phyloP scores from a whole-genome alignment of 2,329 filamentous ascomycete species.

The Zymoseptoria brevis region DNA sequence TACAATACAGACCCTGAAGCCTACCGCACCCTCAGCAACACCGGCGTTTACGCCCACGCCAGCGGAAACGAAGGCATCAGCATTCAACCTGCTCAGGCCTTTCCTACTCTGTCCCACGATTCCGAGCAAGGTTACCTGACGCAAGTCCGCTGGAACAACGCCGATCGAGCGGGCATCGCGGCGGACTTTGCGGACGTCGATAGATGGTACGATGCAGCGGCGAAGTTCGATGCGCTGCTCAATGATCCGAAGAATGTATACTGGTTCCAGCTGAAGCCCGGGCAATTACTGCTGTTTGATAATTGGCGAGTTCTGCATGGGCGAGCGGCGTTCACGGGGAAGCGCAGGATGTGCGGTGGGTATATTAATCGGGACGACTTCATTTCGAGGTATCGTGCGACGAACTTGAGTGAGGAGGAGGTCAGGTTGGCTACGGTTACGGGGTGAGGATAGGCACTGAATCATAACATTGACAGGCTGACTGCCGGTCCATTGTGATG shows the following conservation, averaged over 20 bases:
- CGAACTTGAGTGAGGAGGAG: conserved; percentile 47
- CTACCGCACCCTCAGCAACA: conserved; percentile 50
- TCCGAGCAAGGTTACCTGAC: conserved; percentile 38
- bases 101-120: conserved; percentile 64
- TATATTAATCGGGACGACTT: conserved; percentile 82
- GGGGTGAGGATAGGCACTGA: conserved; percentile 13
- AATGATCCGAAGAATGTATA: conserved; percentile 59
- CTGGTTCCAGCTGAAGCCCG: conserved; percentile 74
- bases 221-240: conserved; percentile 62
- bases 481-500: no score
- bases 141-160: conserved; percentile 87
- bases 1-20: conserved; percentile 45
- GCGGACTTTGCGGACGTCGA: conserved; percentile 38
- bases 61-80: conserved; percentile 79
- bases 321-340: conserved; percentile 71
- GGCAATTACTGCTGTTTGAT: conserved; percentile 76
- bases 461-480: no score
- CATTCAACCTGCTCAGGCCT: conserved; percentile 62
- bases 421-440: conserved; percentile 26
- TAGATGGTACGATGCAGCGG: conserved; percentile 72
- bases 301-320: conserved; percentile 95
- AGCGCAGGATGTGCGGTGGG: conserved; percentile 79
- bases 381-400: conserved; percentile 65
- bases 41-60: conserved; percentile 66
- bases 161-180: conserved; percentile 67